phyloP scores from a whole-genome alignment of 108 stramenopile species.

The Discostella stelligeroides region DNA sequence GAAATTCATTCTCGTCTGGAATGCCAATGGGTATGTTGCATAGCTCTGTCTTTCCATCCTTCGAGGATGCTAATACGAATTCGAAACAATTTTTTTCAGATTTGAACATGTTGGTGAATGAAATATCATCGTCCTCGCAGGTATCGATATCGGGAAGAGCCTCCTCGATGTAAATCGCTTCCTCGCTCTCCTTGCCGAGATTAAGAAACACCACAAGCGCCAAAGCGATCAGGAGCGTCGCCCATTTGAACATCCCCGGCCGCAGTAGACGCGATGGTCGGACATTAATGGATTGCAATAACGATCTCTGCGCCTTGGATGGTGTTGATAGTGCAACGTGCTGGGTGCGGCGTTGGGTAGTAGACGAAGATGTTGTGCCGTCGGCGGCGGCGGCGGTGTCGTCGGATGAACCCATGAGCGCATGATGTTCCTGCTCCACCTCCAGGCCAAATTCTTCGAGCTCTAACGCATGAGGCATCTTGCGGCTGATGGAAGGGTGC shows the following conservation, averaged over 20 bases:
- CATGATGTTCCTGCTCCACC: constrained; percentile 42
- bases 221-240: neutral
- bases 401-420: constrained; percentile 21
- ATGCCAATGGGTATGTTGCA: neutral
- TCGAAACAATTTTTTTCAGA: too few species aligned
- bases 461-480: constrained; percentile 41
- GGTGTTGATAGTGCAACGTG: constrained; percentile 3
- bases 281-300: constrained; percentile 6
- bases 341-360: neutral
- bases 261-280: neutral
- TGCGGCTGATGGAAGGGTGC: too few species aligned
- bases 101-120: too few species aligned
- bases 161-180: too few species aligned
- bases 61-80: too few species aligned
- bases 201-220: constrained; percentile 9
- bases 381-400: neutral
- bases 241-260: too few species aligned
- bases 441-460: constrained; percentile 55
- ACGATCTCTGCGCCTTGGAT: constrained; percentile 11
- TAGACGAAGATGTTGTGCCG: neutral
- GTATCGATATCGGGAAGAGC: too few species aligned
- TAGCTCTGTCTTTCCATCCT: neutral
- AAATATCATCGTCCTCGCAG: too few species aligned
- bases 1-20: neutral
- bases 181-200: too few species aligned